Percentiles rank a stretch among this genome's conserved stretches.
phyloP scores from a whole-genome alignment of 306 rosid species.

The Prunus campanulata region DNA sequence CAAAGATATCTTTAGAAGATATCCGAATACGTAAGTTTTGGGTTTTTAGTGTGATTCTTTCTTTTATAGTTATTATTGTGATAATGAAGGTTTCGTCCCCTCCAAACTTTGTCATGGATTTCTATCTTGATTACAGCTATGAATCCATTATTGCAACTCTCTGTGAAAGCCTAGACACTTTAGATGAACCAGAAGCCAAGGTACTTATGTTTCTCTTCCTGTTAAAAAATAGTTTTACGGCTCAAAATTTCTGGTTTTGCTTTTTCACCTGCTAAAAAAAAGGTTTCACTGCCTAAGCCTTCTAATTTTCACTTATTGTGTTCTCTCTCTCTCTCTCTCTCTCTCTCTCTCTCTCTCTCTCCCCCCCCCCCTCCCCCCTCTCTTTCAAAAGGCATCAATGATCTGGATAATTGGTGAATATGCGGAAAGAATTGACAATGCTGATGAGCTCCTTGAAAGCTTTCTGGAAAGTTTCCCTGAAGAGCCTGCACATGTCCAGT shows the following conservation, averaged over 20 bases:
- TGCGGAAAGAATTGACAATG: slow-evolving; percentile 99
- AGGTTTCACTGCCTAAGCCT: background rate
- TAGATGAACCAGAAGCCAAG: slow-evolving; percentile 99
- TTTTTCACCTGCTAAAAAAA: slow-evolving; percentile 3
- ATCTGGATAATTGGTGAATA: slow-evolving; percentile 99
- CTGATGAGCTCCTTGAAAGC: slow-evolving; percentile 99
- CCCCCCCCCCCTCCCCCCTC: background rate
- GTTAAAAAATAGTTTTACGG: slow-evolving; percentile 8
- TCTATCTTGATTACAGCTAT: slow-evolving; percentile 47
- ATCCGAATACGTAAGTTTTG: slow-evolving; percentile 85
- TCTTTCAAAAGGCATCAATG: slow-evolving; percentile 74
- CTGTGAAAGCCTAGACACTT: slow-evolving; percentile 94
- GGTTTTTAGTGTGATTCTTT: background rate
- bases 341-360: too few relatives aligned
- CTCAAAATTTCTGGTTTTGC: background rate
- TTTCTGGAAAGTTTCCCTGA: slow-evolving; percentile 90
- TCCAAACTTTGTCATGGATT: slow-evolving; percentile 23
- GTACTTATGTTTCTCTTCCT: slow-evolving; percentile 35
- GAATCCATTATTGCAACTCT: slow-evolving; percentile 99
- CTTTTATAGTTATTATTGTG: background rate
- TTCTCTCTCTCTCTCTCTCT: background rate
- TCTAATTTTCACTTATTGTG: background rate
- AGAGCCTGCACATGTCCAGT: slow-evolving; percentile 99
- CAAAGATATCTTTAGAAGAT: slow-evolving; percentile 99
- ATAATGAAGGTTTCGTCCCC: slow-evolving; percentile 16